Conservation (phyloP, 2,329 filamentous ascomycete genomes). For the Onygenales sp. region DNA sequence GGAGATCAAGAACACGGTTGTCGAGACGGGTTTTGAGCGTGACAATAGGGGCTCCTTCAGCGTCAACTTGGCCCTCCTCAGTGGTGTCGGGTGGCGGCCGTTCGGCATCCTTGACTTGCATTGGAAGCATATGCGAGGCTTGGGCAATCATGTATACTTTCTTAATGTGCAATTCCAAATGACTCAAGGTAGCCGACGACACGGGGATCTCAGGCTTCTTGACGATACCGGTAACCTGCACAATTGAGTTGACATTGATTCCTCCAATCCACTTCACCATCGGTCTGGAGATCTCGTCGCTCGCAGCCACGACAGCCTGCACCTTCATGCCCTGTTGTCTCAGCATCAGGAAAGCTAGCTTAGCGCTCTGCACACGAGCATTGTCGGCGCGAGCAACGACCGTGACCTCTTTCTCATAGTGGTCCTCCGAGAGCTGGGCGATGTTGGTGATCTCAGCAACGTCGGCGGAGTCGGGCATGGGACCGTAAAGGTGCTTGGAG, state of each 20-base stretch:
- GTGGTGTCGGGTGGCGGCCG: conserved; percentile 33
- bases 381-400: conserved; percentile 81
- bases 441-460: conserved; percentile 53
- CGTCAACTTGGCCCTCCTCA: conserved; percentile 42
- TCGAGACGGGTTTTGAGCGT: conserved; percentile 76
- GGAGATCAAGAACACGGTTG: conserved; percentile 87
- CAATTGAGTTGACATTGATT: conserved; percentile 70
- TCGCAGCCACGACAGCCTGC: conserved; percentile 67
- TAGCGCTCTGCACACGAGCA: conserved; percentile 76
- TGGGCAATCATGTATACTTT: conserved; percentile 72
- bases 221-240: conserved; percentile 70
- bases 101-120: conserved; percentile 48
- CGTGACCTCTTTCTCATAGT: conserved; percentile 61
- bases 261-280: conserved; percentile 89
- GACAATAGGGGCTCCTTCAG: conserved; percentile 56
- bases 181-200: conserved; percentile 72
- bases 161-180: conserved; percentile 77
- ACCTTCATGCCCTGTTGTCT: conserved; percentile 69
- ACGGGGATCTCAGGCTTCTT: conserved; percentile 78
- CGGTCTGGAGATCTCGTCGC: conserved; percentile 58
- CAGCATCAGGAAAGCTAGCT: conserved; percentile 84
- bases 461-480: conserved; percentile 50
- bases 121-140: conserved; percentile 50
- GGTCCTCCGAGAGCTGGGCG: conserved; percentile 41
- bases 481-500: conserved; percentile 69